phyloP scores from a whole-genome alignment of 1,284 basidiomycete genomes.

The Rhodofomes roseus region DNA sequence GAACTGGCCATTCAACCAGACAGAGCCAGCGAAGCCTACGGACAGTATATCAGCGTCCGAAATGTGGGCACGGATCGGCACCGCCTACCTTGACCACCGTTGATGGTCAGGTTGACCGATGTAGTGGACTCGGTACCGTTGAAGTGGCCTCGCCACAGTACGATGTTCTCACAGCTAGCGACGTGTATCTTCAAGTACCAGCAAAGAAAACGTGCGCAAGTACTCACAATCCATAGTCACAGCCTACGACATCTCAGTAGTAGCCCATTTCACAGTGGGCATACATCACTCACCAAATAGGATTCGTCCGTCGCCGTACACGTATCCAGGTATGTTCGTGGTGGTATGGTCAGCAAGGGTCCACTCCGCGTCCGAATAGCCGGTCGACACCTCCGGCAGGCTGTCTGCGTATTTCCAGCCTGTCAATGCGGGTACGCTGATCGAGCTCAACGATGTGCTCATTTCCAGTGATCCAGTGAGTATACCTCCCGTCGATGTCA shows the following conservation, averaged over 20 bases:
- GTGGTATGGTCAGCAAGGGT: slow-evolving; percentile 58
- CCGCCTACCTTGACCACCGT: slow-evolving; percentile 69
- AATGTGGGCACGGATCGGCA: neutral
- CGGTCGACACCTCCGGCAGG: slow-evolving; percentile 58
- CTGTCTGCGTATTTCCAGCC: slow-evolving; percentile 71
- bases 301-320: slow-evolving; percentile 70
- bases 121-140: slow-evolving; percentile 51
- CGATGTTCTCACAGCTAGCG: slow-evolving; percentile 68
- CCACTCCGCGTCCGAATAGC: slow-evolving; percentile 64
- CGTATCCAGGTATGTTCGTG: slow-evolving; percentile 64
- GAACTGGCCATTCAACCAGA: slow-evolving; percentile 78
- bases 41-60: neutral
- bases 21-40: slow-evolving; percentile 69
- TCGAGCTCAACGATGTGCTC: slow-evolving; percentile 10
- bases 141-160: slow-evolving; percentile 82
- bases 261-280: neutral
- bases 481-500: slow-evolving; percentile 12
- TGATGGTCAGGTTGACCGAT: slow-evolving; percentile 68
- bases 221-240: slow-evolving; percentile 80
- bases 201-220: no score
- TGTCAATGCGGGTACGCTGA: slow-evolving; percentile 36
- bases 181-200: neutral
- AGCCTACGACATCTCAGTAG: slow-evolving; percentile 31
- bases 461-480: slow-evolving; percentile 23
- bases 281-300: slow-evolving; percentile 47